Percentiles rank a stretch among this genome's conserved stretches.
phyloP scores from a whole-genome alignment of 495 filamentous ascomycete species.

The Haplographium delicatum region DNA sequence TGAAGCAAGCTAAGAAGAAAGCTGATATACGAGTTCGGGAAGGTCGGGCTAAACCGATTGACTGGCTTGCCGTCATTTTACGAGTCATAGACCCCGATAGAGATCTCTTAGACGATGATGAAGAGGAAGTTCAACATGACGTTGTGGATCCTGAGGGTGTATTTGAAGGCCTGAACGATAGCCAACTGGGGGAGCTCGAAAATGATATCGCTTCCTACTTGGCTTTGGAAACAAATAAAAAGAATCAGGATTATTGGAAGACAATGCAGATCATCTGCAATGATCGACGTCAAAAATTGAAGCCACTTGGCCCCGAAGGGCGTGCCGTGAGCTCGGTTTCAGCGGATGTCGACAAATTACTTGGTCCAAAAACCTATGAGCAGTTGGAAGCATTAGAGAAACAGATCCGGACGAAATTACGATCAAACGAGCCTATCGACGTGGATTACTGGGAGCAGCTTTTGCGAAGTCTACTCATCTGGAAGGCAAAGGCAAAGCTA shows the following conservation, averaged over 20 bases:
- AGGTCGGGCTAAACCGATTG: slow-evolving; percentile 85
- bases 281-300: slow-evolving; percentile 65
- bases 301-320: slow-evolving; percentile 55
- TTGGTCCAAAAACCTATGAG: slow-evolving; percentile 81
- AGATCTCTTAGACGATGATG: slow-evolving; percentile 75
- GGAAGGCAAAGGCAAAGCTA: slow-evolving; percentile 86
- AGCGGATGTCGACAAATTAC: slow-evolving; percentile 78
- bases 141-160: slow-evolving; percentile 79
- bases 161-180: slow-evolving; percentile 66
- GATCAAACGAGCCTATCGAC: slow-evolving; percentile 88
- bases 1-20: slow-evolving; percentile 97
- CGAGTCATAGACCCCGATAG: slow-evolving; percentile 82
- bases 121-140: slow-evolving; percentile 67
- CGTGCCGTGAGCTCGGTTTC: slow-evolving; percentile 77
- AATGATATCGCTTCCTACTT: slow-evolving; percentile 85
- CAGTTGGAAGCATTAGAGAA: slow-evolving; percentile 78
- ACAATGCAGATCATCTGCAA: slow-evolving; percentile 81
- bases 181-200: slow-evolving; percentile 70
- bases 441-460: slow-evolving; percentile 97
- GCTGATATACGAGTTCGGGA: slow-evolving; percentile 95
- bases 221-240: slow-evolving; percentile 67
- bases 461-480: slow-evolving; percentile 74
- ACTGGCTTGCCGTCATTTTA: slow-evolving; percentile 90
- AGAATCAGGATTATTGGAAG: slow-evolving; percentile 87
- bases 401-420: slow-evolving; percentile 77